Evolutionary conservation across 2,329 filamentous ascomycete genomes (phyloP).

Genomic region (Epicoccum sorghinum): DNA sequence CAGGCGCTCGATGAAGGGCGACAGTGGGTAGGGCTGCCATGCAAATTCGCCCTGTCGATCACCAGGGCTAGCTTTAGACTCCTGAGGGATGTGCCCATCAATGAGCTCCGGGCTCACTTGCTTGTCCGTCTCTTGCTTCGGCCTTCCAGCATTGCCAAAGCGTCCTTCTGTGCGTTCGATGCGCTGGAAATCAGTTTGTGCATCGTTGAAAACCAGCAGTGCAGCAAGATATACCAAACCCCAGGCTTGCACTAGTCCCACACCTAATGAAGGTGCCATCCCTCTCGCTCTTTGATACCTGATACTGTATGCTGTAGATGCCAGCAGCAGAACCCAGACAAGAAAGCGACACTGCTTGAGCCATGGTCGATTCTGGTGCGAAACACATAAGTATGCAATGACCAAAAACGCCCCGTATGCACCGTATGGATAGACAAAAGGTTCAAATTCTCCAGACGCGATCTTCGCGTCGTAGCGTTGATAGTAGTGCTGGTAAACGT

Average conservation of each 20-base stretch:
- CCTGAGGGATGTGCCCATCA: neutral
- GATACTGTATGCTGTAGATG: constrained; percentile 53
- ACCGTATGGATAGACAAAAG: constrained; percentile 54
- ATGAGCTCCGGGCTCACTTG: neutral
- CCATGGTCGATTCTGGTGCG: constrained; percentile 51
- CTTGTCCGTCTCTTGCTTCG: neutral
- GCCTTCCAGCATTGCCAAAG: constrained; percentile 17
- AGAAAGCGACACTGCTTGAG: constrained; percentile 52
- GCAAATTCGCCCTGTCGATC: constrained; percentile 47
- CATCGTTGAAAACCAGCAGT: constrained; percentile 62
- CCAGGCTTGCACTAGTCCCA: constrained; percentile 62
- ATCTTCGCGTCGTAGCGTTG: constrained; percentile 49
- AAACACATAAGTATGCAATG: constrained; percentile 59
- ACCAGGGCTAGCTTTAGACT: constrained; percentile 28
- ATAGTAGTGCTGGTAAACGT: constrained; percentile 46
- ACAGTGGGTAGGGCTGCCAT: constrained; percentile 61
- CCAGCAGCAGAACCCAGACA: constrained; percentile 53
- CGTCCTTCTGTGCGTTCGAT: constrained; percentile 55
- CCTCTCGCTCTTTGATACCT: constrained; percentile 54
- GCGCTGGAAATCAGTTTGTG: constrained; percentile 60
- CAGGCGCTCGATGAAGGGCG: constrained; percentile 57
- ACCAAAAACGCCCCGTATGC: constrained; percentile 49
- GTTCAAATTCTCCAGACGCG: constrained; percentile 47
- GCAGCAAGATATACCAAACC: constrained; percentile 59
- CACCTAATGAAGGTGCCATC: constrained; percentile 59